Conservation (phyloP, 495 filamentous ascomycete species). For the Hypoxylon intermedium region DNA sequence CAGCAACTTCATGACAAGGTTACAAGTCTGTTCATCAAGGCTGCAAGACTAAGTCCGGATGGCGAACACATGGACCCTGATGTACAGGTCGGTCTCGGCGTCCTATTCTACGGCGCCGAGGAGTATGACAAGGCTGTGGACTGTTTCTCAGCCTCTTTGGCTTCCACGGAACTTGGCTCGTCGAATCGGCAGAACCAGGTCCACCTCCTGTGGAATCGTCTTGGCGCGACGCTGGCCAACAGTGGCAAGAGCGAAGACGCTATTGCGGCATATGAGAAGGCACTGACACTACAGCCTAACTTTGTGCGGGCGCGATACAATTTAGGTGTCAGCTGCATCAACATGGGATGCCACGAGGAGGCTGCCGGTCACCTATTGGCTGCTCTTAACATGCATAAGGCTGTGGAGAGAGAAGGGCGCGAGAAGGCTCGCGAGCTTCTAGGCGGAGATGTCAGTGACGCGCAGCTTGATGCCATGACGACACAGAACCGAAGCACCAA, state of each 20-base stretch:
- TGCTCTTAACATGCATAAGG: slow-evolving; percentile 94
- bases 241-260: slow-evolving; percentile 91
- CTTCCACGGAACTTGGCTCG: slow-evolving; percentile 77
- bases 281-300: slow-evolving; percentile 85
- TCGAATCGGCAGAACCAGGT: slow-evolving; percentile 77
- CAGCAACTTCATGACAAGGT: slow-evolving; percentile 88
- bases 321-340: slow-evolving; percentile 94
- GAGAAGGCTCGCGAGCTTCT: slow-evolving; percentile 86
- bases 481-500: slow-evolving; percentile 95
- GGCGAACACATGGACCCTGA: slow-evolving; percentile 94
- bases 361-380: slow-evolving; percentile 94
- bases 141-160: slow-evolving; percentile 91
- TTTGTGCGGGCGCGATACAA: slow-evolving; percentile 98
- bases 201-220: slow-evolving; percentile 96
- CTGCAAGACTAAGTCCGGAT: slow-evolving; percentile 86
- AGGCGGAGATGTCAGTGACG: slow-evolving; percentile 66
- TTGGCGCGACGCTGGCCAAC: slow-evolving; percentile 96
- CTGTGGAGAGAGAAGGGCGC: slow-evolving; percentile 83
- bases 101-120: slow-evolving; percentile 96
- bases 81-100: slow-evolving; percentile 95
- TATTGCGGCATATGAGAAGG: slow-evolving; percentile 94
- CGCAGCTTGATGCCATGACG: slow-evolving; percentile 79
- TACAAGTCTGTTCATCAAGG: slow-evolving; percentile 86
- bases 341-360: slow-evolving; percentile 92
- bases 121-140: slow-evolving; percentile 99